These are phyloP conservation scores for Phylloporus rhodoxanthus DNA, from an alignment of 768 basidiomycete genomes.

Conservation along the genomic window DNA sequence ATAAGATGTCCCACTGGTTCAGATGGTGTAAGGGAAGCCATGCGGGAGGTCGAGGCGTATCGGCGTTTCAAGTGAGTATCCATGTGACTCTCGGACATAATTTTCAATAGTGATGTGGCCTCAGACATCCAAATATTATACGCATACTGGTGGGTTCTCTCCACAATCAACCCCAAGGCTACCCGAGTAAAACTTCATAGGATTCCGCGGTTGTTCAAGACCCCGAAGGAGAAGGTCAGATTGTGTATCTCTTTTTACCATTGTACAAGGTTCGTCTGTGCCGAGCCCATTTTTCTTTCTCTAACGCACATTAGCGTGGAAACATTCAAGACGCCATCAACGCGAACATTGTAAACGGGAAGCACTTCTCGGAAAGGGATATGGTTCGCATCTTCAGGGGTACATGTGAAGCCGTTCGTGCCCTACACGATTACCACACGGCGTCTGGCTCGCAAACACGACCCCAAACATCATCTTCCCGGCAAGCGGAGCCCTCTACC, in stretches of 20 bases:
- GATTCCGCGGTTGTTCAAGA: slow-evolving; percentile 95
- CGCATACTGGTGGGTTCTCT: slow-evolving; percentile 62
- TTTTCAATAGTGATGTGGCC: background rate
- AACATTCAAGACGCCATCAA: slow-evolving; percentile 96
- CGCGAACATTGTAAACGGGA: slow-evolving; percentile 72
- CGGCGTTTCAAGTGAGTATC: slow-evolving; percentile 79
- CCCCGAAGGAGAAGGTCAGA: slow-evolving; percentile 86
- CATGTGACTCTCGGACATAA: background rate
- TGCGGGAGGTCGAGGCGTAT: slow-evolving; percentile 90
- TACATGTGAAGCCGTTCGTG: slow-evolving; percentile 87
- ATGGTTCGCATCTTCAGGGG: slow-evolving; percentile 90
- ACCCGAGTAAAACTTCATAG: slow-evolving; percentile 32
- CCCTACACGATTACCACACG: slow-evolving; percentile 86
- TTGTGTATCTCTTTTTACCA: slow-evolving; percentile 94
- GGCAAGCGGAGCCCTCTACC: slow-evolving; percentile 15
- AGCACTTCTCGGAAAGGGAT: slow-evolving; percentile 80
- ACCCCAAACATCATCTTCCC: slow-evolving; percentile 19
- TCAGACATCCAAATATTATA: slow-evolving; percentile 94
- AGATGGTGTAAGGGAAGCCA: slow-evolving; percentile 83
- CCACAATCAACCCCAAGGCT: background rate
- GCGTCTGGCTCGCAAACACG: slow-evolving; percentile 27
- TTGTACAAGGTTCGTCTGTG: slow-evolving; percentile 67
- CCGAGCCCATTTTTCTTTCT: background rate
- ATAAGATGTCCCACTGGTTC: slow-evolving; percentile 87
- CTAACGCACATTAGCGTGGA: slow-evolving; percentile 53